A percentile compares a stretch with the other conserved stretches of the same genome.
phyloP scores from a whole-genome alignment of 2,329 filamentous ascomycete species.

The Leptographium wingfieldii region DNA sequence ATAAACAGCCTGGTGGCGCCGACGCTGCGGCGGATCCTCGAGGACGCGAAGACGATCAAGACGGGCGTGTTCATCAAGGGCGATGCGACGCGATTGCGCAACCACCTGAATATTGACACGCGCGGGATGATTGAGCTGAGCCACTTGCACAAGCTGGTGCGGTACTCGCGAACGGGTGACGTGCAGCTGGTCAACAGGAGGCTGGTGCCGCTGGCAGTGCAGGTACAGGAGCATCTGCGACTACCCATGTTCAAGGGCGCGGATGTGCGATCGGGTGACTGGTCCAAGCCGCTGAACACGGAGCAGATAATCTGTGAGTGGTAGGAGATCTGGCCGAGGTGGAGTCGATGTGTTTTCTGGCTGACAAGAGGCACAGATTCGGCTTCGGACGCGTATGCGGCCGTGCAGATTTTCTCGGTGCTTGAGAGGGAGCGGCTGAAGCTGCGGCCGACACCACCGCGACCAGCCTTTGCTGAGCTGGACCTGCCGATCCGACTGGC shows the following conservation, averaged over 20 bases:
- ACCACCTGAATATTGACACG: conserved; percentile 50
- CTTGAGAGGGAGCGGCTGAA: conserved; percentile 55
- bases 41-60: conserved; percentile 58
- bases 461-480: conserved; percentile 56
- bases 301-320: conserved; percentile 52
- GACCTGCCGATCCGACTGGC: conserved; percentile 35
- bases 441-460: conserved; percentile 57
- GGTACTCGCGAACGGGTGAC: conserved; percentile 40
- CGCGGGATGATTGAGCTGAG: conserved; percentile 68
- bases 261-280: conserved; percentile 60
- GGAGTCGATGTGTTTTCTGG: conserved; percentile 9
- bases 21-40: conserved; percentile 57
- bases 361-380: conserved; percentile 41
- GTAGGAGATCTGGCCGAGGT: no score
- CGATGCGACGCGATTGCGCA: conserved; percentile 55
- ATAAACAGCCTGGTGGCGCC: conserved; percentile 50
- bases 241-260: conserved; percentile 64
- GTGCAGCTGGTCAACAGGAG: conserved; percentile 50
- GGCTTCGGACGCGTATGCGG: conserved; percentile 74
- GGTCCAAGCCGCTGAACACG: conserved; percentile 49
- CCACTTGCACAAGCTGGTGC: conserved; percentile 68
- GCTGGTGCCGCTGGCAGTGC: conserved; percentile 52
- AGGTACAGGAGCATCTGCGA: conserved; percentile 58
- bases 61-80: conserved; percentile 63
- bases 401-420: conserved; percentile 57